Percentiles rank a stretch among this genome's conserved stretches.
phyloP scores from a whole-genome alignment of 2,329 filamentous ascomycete genomes.

The Anisogramma anomala region DNA sequence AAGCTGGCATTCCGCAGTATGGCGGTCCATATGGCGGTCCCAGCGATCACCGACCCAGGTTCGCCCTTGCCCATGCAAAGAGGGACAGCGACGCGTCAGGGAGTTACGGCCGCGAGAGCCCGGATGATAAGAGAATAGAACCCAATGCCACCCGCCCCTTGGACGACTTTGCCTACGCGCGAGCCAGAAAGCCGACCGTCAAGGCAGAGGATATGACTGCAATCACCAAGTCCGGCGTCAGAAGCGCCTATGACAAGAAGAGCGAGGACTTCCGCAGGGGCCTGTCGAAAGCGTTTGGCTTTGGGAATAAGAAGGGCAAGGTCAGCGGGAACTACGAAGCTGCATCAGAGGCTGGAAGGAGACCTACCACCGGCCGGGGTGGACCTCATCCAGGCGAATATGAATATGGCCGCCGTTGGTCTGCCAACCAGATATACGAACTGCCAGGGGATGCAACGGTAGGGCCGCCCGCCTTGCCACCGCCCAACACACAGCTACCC shows the following conservation, averaged over 20 bases:
- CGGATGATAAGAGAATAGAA: conserved; percentile 24
- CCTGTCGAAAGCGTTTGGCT: conserved; percentile 41
- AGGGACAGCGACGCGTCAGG: conserved; percentile 23
- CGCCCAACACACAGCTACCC: conserved; percentile 33
- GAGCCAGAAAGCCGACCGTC: conserved; percentile 31
- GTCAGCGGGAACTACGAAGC: conserved; percentile 19
- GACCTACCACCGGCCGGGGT: conserved; percentile 16
- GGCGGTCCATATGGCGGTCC: conserved; percentile 30
- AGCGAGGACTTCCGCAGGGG: conserved; percentile 44
- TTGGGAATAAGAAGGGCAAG: conserved; percentile 31
- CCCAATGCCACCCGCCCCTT: conserved; percentile 20
- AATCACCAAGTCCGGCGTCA: conserved; percentile 43
- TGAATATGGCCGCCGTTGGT: conserved; percentile 2
- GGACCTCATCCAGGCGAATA: not conserved
- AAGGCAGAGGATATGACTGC: conserved; percentile 40
- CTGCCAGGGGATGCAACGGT: conserved; percentile 17
- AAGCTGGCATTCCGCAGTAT: too few relatives aligned
- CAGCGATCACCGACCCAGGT: conserved; percentile 34
- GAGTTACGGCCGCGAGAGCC: conserved; percentile 29
- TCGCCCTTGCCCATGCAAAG: conserved; percentile 30
- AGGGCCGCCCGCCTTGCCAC: conserved; percentile 22
- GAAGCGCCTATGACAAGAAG: conserved; percentile 41
- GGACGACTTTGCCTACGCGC: conserved; percentile 33
- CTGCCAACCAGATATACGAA: conserved; percentile 14
- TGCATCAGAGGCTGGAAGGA: conserved; percentile 27